These are phyloP conservation scores for Oryza coarctata DNA, from an alignment of 176 grass and related monocot genomes.

Conservation along the genomic window DNA sequence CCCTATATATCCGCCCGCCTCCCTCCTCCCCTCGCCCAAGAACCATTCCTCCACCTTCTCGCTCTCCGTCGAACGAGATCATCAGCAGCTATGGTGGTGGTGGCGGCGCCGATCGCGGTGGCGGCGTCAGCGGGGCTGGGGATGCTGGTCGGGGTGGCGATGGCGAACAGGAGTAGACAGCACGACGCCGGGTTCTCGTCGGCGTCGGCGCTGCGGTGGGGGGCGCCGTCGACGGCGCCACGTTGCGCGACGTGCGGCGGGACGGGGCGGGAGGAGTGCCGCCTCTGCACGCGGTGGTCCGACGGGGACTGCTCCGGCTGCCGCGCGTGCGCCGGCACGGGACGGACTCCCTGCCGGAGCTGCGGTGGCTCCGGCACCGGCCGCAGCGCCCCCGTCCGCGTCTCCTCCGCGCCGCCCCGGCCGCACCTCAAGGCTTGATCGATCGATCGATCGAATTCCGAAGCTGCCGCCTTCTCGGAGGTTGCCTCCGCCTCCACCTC, in stretches of 20 bases:
- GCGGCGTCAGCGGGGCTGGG: constrained; percentile 84
- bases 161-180: constrained; percentile 42
- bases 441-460: no score
- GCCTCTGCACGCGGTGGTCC: constrained; percentile 73
- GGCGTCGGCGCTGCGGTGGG: constrained; percentile 6
- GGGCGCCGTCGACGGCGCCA: constrained; percentile 59
- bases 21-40: not conserved
- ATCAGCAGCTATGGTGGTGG: not conserved
- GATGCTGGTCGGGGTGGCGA: constrained; percentile 69
- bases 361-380: constrained; percentile 81
- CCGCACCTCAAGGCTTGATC: no score
- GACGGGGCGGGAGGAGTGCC: constrained; percentile 62
- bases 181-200: no score
- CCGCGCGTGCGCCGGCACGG: constrained; percentile 62
- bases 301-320: constrained; percentile 65
- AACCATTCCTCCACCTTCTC: not conserved
- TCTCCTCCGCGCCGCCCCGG: constrained; percentile 12
- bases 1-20: constrained; percentile 31
- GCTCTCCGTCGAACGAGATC: not conserved
- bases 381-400: constrained; percentile 50
- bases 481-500: no score
- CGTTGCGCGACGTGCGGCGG: constrained; percentile 76
- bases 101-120: constrained; percentile 70
- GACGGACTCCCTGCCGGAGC: constrained; percentile 60
- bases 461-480: no score